A percentile compares a stretch with the other conserved stretches of the same genome.
Conservation (phyloP, 2,329 filamentous ascomycete genomes). For the Clonostachys solani region DNA sequence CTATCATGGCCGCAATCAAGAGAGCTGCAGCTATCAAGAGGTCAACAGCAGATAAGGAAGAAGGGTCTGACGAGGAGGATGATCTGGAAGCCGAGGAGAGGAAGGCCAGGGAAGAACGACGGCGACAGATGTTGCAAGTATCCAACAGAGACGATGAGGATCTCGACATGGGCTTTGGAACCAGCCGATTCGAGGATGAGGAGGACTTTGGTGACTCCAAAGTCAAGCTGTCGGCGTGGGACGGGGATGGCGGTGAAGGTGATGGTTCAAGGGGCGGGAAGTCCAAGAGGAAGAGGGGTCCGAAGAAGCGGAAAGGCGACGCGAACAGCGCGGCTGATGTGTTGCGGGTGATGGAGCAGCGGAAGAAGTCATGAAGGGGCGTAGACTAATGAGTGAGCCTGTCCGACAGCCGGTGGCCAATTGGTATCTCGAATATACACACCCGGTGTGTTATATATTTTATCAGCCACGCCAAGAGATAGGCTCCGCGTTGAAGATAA, state of each 20-base stretch:
- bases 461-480: background rate
- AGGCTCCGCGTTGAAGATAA: background rate
- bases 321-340: constrained; percentile 78
- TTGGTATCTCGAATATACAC: background rate
- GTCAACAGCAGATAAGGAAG: constrained; percentile 20
- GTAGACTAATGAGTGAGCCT: background rate
- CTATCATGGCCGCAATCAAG: constrained; percentile 78
- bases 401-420: background rate
- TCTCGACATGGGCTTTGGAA: constrained; percentile 92
- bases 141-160: constrained; percentile 82
- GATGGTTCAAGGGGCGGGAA: constrained; percentile 37
- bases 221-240: constrained; percentile 66
- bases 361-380: constrained; percentile 24
- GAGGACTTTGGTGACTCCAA: constrained; percentile 71
- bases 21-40: constrained; percentile 66
- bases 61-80: constrained; percentile 24
- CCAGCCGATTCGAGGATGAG: constrained; percentile 80
- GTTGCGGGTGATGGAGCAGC: constrained; percentile 68
- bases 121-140: constrained; percentile 68
- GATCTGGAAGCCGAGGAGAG: constrained; percentile 36
- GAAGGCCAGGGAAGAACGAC: constrained; percentile 60
- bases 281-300: constrained; percentile 63
- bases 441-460: background rate
- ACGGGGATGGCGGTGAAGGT: constrained; percentile 45
- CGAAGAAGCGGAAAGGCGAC: constrained; percentile 75